phyloP scores from a whole-genome alignment of 352 stramenopile species.

The Globisporangium nunn region DNA sequence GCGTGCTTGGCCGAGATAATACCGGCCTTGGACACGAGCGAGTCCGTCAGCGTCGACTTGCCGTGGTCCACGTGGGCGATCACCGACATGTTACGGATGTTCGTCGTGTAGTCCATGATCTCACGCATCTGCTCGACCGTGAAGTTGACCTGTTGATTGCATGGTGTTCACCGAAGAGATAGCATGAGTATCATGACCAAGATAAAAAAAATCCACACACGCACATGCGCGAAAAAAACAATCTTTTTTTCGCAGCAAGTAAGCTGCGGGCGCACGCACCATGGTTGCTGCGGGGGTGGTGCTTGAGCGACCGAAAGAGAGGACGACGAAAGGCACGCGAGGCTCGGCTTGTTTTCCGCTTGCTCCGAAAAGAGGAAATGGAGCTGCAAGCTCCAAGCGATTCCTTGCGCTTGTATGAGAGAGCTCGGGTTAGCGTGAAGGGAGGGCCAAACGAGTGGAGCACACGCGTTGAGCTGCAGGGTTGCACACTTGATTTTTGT shows the following conservation, averaged over 20 bases:
- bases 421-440: neutral
- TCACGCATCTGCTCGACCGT: slow-evolving; percentile 99
- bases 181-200: neutral
- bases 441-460: slow-evolving; percentile 43
- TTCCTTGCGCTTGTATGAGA: neutral
- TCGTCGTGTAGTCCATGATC: slow-evolving; percentile 98
- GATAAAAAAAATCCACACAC: too few species aligned
- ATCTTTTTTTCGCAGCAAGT: neutral
- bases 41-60: slow-evolving; percentile 99
- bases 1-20: slow-evolving; percentile 99
- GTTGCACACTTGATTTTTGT: neutral
- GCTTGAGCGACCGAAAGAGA: slow-evolving; percentile 11
- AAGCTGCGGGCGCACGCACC: slow-evolving; percentile 14
- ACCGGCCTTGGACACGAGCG: slow-evolving; percentile 97
- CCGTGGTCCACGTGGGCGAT: slow-evolving; percentile 99
- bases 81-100: slow-evolving; percentile 99
- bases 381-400: neutral
- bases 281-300: slow-evolving; percentile 38
- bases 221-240: too few species aligned
- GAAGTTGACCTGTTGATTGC: slow-evolving; percentile 94
- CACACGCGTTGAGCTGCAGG: slow-evolving; percentile 22
- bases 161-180: neutral
- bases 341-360: slow-evolving; percentile 2
- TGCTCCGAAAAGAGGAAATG: slow-evolving; percentile 49
- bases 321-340: slow-evolving; percentile 14